Base-by-base conservation (phyloP, 495 filamentous ascomycete genomes). In the Aspergillus bertholletiae region DNA sequence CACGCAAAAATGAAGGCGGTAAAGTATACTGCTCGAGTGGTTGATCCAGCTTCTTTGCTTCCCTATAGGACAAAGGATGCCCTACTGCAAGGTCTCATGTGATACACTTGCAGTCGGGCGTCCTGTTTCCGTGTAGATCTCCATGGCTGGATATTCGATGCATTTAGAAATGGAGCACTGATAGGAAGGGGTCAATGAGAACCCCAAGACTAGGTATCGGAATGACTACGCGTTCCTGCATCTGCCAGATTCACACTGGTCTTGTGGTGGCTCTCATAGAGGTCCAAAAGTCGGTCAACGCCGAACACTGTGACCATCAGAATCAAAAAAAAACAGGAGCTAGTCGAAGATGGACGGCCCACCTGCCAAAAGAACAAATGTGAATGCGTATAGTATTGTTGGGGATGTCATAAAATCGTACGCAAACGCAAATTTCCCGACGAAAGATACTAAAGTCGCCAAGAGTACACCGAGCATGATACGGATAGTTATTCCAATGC, bases 241-340 rank as follows among this genome's bases (percentile, higher is more conserved):
- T 66, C 68, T 60, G 62, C 58, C 64, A 63, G 67, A 47, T 22
- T 43, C 39, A 5, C 58, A 57, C 56, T 58, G 68, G 69, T 63
- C 53, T 66, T 49, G 27, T 53, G 32, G 44, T 51, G 63, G 47
- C 39, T 56, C 57, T 54, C 57, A 18, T 63, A 60, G 53, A 51
- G 55, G 60, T 73, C 72, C 55, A 77, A 62, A 61, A 74, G 67
- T 67, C 74, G 74, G 67, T 77, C 74, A 63, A 69, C 55, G 30
- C 74, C 46, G 48, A 74, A 67, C 18, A 69, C 70, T 73, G 46
- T 30, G 9, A 35, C 59, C 52, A 54, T 72, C 17, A 66, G 61
- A 55, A 44, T 55, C 8, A 21, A 54, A 49, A 5, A 18, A 49
- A 32, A n/a, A n/a, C n/a, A n/a, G n/a, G n/a, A n/a, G n/a, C n/a